These are phyloP conservation scores for Acer negundo DNA, from an alignment of 345 rosid species.

Conservation along the genomic window DNA sequence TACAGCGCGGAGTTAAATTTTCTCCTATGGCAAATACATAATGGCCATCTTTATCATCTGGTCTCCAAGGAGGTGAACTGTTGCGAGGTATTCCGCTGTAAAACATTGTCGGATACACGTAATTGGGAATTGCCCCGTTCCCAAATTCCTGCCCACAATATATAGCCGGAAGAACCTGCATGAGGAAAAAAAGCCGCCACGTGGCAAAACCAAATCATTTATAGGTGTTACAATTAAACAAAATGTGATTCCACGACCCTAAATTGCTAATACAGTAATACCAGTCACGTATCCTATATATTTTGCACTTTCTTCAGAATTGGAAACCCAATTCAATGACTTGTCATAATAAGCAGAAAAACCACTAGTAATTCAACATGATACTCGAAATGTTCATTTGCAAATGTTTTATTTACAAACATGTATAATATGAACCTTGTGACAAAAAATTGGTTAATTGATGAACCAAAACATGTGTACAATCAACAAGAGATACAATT, in stretches of 20 bases:
- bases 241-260: not conserved
- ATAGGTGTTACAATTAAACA: not conserved
- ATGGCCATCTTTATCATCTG: constrained; percentile 86
- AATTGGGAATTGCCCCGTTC: constrained; percentile 49
- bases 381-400: not conserved
- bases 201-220: not conserved
- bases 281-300: not conserved
- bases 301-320: not conserved
- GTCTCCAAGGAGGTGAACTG: constrained; percentile 79
- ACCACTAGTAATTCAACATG: not conserved
- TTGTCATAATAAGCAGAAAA: not conserved
- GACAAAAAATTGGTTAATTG: not conserved
- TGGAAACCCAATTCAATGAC: not conserved
- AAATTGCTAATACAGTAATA: not conserved
- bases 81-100: constrained; percentile 46
- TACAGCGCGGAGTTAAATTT: constrained; percentile 67
- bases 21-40: constrained; percentile 70
- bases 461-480: not conserved
- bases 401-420: not conserved
- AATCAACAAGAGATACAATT: not conserved
- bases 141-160: constrained; percentile 61
- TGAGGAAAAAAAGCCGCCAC: not conserved
- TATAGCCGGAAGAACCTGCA: constrained; percentile 55
- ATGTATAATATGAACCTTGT: not conserved
- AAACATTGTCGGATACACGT: constrained; percentile 45